Base-by-base conservation (phyloP, 768 basidiomycete species). In the Roridomyces roridus region DNA sequence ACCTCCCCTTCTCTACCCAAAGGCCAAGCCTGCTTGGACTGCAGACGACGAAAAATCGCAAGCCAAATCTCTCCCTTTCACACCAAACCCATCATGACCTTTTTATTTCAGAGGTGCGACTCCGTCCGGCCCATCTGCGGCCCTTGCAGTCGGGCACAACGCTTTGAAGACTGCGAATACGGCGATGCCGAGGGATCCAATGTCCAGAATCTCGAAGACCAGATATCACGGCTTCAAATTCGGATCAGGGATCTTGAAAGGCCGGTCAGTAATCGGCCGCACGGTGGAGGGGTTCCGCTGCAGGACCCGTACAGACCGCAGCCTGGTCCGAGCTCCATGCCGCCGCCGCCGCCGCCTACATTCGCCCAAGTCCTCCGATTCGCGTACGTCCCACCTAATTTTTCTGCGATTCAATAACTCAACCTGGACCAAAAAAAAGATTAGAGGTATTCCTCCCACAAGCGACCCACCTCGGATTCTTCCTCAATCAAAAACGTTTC, bases 81-180 rank as follows among this genome's bases (percentile, higher is more conserved):
- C n/a, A 25, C 18, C 12, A 20, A 2, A 17, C 21, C 48, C 26
- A 17, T n/a, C 28, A 18, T 40, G 1, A 25, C 34, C 15, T 11
- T 10, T 14, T 25, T 34, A 34, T 18, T n/a, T n/a, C 15, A 81
- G 80, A 72, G 72, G 60, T 81, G 80, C 47, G 80, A 81, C 55
- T 76, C 77, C 11, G 52, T 49, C 1, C 70, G 74, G 20, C 80
- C 80, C 0, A 65, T 72, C 5, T 81, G 80, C 46, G 70, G 71
- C 6, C 80, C 74, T 40, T 81, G 80, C 58, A 57, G 67, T 15
- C 65, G 76, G 4, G 72, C 74, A 0, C 68, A 74, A 37, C 67
- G 77, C 9, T 61, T 51, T 8, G 76, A 75, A 6, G 80, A 81
- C 47, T 81, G 80, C 47, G 80, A 81, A 65, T 81, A 81, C 55